Conservation (phyloP, 208 protist species). For the Acanthamoeba healyi region DNA sequence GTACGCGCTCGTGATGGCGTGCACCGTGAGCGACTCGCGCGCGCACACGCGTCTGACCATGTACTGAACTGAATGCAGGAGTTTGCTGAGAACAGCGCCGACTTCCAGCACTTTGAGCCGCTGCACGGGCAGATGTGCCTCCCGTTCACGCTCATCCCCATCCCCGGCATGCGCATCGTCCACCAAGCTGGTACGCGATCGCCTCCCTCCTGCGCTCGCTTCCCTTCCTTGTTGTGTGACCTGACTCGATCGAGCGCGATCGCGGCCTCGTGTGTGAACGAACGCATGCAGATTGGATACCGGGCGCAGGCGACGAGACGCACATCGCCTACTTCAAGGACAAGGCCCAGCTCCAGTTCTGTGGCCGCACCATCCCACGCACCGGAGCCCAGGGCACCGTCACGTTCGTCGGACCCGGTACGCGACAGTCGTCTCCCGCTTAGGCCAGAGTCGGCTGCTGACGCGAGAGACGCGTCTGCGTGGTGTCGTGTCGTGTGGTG, state of each 20-base stretch:
- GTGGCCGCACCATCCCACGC: slow-evolving; percentile 32
- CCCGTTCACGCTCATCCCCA: slow-evolving; percentile 2
- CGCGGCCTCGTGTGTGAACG: too few relatives aligned
- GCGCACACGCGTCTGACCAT: background rate
- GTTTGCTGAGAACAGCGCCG: slow-evolving; percentile 70
- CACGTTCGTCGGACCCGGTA: slow-evolving; percentile 71
- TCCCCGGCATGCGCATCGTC: slow-evolving; percentile 61
- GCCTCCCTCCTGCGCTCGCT: background rate
- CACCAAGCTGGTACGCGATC: background rate
- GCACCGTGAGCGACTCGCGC: too few relatives aligned
- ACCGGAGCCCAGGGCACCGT: slow-evolving; percentile 33
- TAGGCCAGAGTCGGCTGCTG: too few relatives aligned
- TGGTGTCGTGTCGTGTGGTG: too few relatives aligned
- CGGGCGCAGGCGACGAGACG: background rate
- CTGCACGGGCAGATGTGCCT: slow-evolving; percentile 59
- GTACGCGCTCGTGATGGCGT: too few relatives aligned
- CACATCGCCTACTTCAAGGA: slow-evolving; percentile 74
- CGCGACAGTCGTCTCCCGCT: background rate
- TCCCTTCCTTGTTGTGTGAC: background rate
- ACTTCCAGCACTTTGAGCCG: slow-evolving; percentile 66
- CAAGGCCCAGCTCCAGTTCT: slow-evolving; percentile 63
- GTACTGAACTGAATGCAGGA: too few relatives aligned
- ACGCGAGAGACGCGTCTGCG: too few relatives aligned
- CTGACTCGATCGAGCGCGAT: too few relatives aligned
- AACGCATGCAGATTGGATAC: slow-evolving; percentile 12